phyloP scores from a whole-genome alignment of 1,139 yeast genomes.

The Yamadazyma triangularis region DNA sequence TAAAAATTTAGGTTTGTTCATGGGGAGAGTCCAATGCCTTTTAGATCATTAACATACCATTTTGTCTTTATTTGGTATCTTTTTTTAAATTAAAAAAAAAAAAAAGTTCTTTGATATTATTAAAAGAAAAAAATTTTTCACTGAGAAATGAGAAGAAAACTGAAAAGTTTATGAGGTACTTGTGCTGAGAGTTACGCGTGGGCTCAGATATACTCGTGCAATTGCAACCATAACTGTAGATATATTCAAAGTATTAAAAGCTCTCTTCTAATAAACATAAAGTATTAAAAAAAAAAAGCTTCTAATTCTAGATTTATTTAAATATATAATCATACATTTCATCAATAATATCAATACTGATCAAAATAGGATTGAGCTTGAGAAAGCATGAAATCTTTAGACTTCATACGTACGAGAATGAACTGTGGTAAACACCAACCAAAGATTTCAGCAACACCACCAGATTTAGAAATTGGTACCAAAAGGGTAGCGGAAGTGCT shows the following conservation, averaged over 20 bases:
- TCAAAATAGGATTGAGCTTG: conserved; percentile 1
- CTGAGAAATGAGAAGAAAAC: too few relatives aligned
- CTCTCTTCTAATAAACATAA: too few relatives aligned
- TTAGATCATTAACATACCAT: conserved; percentile 3
- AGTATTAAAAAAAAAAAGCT: too few relatives aligned
- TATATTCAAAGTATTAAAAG: too few relatives aligned
- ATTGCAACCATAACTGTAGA: too few relatives aligned
- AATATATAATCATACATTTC: too few relatives aligned
- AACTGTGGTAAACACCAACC: conserved; percentile 29
- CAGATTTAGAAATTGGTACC: conserved; percentile 31
- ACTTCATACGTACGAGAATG: conserved; percentile 21
- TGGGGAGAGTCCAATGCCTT: conserved; percentile 5
- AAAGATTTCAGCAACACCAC: conserved; percentile 31
- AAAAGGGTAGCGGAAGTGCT: conserved; percentile 10
- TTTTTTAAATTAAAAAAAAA: not conserved
- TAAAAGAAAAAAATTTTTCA: conserved; percentile 1
- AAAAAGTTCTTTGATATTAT: conserved; percentile 1
- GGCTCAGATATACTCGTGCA: too few relatives aligned
- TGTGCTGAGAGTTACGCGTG: too few relatives aligned
- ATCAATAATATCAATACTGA: conserved; percentile 1
- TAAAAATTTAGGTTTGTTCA: not conserved
- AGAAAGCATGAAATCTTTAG: conserved; percentile 18
- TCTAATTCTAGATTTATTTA: too few relatives aligned
- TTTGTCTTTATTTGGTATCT: conserved; percentile 1
- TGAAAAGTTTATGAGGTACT: too few relatives aligned